phyloP scores from a whole-genome alignment of 768 basidiomycete genomes.

The Kwoniella dejecticola region DNA sequence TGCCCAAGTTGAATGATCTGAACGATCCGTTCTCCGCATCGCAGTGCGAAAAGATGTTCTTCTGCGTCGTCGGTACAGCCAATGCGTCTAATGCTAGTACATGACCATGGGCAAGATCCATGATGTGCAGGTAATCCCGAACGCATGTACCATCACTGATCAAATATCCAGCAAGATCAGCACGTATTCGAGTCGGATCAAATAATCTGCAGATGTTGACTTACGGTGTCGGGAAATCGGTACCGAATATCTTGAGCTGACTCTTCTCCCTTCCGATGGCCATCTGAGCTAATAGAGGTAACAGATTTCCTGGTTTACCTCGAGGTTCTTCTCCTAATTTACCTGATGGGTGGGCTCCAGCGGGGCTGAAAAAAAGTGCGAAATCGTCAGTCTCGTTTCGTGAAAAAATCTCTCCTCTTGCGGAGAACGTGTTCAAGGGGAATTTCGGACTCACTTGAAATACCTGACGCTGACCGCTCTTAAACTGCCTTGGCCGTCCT shows the following conservation, averaged over 20 bases:
- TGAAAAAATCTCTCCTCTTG: no score
- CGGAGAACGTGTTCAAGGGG: neutral
- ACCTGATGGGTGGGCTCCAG: constrained; percentile 96
- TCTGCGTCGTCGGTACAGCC: constrained; percentile 59
- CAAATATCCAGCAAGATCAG: neutral
- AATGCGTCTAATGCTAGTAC: constrained; percentile 86
- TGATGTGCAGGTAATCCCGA: constrained; percentile 72
- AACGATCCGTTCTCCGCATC: constrained; percentile 61
- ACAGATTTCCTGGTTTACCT: constrained; percentile 89
- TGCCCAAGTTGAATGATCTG: constrained; percentile 97
- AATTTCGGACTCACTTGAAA: constrained; percentile 69
- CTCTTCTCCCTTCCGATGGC: constrained; percentile 82
- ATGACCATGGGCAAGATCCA: constrained; percentile 94
- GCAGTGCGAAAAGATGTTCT: constrained; percentile 63
- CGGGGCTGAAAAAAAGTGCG: constrained; percentile 74
- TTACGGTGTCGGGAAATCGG: constrained; percentile 92
- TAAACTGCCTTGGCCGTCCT: constrained; percentile 28
- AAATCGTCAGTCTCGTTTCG: no score
- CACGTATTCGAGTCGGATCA: no score
- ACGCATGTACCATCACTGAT: constrained; percentile 96
- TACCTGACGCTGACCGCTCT: constrained; percentile 82
- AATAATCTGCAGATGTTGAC: no score
- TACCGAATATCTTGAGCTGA: constrained; percentile 78
- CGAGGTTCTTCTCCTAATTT: constrained; percentile 93
- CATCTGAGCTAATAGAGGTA: constrained; percentile 92